Evolutionary conservation across 768 basidiomycete genomes (phyloP), one percentile per base, ranked within the genome.

Genomic region (Rhodotorula babjevae): DNA sequence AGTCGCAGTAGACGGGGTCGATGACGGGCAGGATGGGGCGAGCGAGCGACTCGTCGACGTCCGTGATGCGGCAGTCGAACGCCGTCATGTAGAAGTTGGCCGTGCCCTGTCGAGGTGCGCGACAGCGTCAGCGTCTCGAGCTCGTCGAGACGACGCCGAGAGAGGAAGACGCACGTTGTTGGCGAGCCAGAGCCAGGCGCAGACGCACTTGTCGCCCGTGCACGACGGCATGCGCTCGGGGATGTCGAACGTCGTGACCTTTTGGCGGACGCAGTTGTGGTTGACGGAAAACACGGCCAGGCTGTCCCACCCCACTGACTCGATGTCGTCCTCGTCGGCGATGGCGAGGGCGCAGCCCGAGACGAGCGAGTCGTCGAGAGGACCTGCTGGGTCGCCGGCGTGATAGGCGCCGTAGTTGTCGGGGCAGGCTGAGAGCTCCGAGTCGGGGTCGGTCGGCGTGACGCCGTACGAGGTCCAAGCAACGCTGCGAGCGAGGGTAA

Each of bases 321-420:
- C 61, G 49, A 75, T 71, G 55, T 75, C 64, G 49, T 66, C 64
- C 15, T 66, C 65, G 61, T 74, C 74, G 14, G 79, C 78, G 42
- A 79, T 76, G 9, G 76, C 79, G 21, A 79, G 69, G 0, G 79
- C 79, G 65, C 79, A 79, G 1, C 79, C 79, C 52, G 72, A 64
- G 2, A 79, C 50, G n/a, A 70, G 63, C 16, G 25, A 27, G 16
- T 71, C 61, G 59, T 74, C 69, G 56, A 74, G 16, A 10, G 61
- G 36, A 2, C 59, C 73, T 7, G 25, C 46, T 0, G 73, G 62
- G n/a, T 72, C 76, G 31, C 79, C 79, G 18, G 76, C 58, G 55
- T 79, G 79, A 60, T 74, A 77, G 0, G 78, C 68, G 10, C 79
- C 79, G 11, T 73, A 68, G 44, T 79, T 78, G 49, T 56, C 57